phyloP scores from a whole-genome alignment of 2,329 filamentous ascomycete genomes.

The Colletotrichum tropicale region DNA sequence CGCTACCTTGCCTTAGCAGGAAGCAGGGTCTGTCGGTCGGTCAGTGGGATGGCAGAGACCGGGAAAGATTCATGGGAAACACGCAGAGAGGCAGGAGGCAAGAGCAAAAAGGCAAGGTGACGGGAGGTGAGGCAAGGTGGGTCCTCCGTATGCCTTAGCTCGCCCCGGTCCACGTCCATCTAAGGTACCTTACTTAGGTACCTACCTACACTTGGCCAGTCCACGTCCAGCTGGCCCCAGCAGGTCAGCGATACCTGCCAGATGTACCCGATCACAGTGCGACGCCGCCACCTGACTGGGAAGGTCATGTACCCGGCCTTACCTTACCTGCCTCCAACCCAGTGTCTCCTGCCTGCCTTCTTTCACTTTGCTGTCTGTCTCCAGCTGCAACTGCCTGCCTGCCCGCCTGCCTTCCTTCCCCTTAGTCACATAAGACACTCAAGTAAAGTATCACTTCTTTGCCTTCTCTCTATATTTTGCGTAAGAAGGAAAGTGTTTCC shows the following conservation, averaged over 20 bases:
- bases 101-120: background rate
- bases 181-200: background rate
- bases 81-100: background rate
- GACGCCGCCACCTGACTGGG: background rate
- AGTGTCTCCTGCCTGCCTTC: background rate
- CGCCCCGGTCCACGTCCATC: background rate
- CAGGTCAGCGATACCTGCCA: background rate
- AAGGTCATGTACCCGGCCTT: background rate
- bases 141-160: background rate
- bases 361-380: background rate
- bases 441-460: background rate
- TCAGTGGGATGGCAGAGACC: background rate
- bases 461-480: background rate
- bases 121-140: background rate
- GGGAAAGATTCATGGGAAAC: conserved; percentile 4
- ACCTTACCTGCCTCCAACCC: background rate
- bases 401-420: background rate
- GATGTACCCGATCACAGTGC: background rate
- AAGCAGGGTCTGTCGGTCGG: conserved; percentile 1
- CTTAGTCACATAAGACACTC: background rate
- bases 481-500: background rate
- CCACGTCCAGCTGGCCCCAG: background rate
- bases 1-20: background rate
- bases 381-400: background rate
- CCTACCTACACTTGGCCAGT: background rate